Evolutionary conservation across 176 grass and related monocot genomes (phyloP), one percentile per base, ranked within the genome.

Genomic region (Ananas comosus): DNA sequence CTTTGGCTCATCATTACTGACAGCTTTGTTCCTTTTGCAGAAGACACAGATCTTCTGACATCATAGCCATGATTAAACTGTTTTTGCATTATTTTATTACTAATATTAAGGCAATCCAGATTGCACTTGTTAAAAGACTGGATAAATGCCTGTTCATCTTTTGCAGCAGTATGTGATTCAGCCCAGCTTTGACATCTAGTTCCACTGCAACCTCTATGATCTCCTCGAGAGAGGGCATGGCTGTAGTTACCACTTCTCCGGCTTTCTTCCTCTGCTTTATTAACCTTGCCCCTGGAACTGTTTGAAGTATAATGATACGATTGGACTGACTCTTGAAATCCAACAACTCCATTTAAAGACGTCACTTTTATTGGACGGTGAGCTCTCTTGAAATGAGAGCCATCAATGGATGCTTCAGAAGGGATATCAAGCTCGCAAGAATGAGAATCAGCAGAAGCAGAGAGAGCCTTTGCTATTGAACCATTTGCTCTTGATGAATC

Each of bases 371-470:
- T 42, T 19, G 81, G 66, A 49, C 66, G 24, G 64, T 52, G 56
- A n/a, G 24, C 71, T 78, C 76, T 80, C 74, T 91, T 85, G 66
- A 82, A 88, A 83, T 54, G 73, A 25, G 47, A 18, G 56, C 80
- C 71, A 66, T 85, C 73, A 19, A 71, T 54, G 24, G 77, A 96
- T 83, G 76, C 79, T 83, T 67, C 73, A 81, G 84, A 88, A 88
- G 64, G 63, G 23, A 28, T 63, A 77, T 77, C 82, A 67, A 77
- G 73, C 80, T 82, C 74, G 71, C 71, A 67, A 74, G 69, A 65
- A 66, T 66, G 77, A 52, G 48, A 21, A 75, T 11, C 33, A 58
- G 8, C 65, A 71, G 49, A 71, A 64, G 53, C 74, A 69, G 52
- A 69, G 68, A 13, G 33, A 68, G 33, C 75, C 54, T 69, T 23